These are phyloP conservation scores for Pleurotus sapidus DNA, from an alignment of 768 basidiomycete genomes.

Conservation along the genomic window DNA sequence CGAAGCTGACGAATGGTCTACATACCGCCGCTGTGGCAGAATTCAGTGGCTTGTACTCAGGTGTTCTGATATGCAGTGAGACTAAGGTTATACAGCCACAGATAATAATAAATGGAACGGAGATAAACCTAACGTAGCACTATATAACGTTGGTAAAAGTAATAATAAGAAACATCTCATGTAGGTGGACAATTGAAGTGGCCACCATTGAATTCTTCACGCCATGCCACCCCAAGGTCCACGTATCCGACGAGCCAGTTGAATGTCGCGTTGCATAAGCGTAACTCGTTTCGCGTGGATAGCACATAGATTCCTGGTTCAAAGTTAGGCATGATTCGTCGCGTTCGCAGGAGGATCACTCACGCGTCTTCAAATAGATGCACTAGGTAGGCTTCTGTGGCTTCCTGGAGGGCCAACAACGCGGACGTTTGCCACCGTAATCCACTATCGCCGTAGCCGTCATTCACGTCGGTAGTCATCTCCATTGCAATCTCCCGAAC, in stretches of 20 bases:
- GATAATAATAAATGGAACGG: too few relatives aligned
- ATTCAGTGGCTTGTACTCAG: too few relatives aligned
- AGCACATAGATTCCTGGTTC: slow-evolving; percentile 84
- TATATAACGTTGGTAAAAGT: too few relatives aligned
- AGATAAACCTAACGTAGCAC: too few relatives aligned
- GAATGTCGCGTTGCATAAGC: slow-evolving; percentile 96
- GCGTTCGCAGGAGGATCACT: slow-evolving; percentile 33
- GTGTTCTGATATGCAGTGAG: too few relatives aligned
- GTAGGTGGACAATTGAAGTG: background rate
- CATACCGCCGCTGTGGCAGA: too few relatives aligned
- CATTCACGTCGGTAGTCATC: slow-evolving; percentile 77
- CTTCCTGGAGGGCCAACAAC: slow-evolving; percentile 91
- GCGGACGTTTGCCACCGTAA: slow-evolving; percentile 97
- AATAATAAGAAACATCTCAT: too few relatives aligned
- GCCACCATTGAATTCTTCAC: slow-evolving; percentile 21
- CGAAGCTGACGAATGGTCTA: too few relatives aligned
- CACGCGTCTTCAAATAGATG: slow-evolving; percentile 99
- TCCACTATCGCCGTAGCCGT: slow-evolving; percentile 50
- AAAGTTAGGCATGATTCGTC: slow-evolving; percentile 4
- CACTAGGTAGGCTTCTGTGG: slow-evolving; percentile 91
- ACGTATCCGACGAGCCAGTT: slow-evolving; percentile 92
- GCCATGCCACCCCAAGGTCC: slow-evolving; percentile 83
- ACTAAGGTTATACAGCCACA: too few relatives aligned
- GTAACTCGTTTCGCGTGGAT: slow-evolving; percentile 98
- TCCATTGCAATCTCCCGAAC: slow-evolving; percentile 94